Evolutionary conservation across 208 protist genomes (phyloP).

Genomic region (Crithidia mellificae): DNA sequence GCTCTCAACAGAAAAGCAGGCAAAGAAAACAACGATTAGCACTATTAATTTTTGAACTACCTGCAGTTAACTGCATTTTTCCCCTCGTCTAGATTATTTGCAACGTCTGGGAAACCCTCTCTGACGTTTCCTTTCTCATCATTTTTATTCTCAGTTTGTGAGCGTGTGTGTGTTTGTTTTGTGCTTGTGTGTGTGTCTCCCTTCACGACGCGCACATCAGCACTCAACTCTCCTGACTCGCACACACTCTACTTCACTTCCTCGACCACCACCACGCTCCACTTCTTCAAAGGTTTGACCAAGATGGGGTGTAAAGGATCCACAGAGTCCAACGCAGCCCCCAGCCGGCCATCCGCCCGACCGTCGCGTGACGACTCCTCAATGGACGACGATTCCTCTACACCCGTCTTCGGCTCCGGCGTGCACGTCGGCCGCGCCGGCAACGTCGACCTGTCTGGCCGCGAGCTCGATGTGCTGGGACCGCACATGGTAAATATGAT

Average conservation of each 20-base stretch:
- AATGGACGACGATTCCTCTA: conserved; percentile 19
- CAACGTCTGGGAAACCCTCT: too few relatives aligned
- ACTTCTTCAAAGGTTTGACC: conserved; percentile 3
- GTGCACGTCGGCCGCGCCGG: conserved; percentile 81
- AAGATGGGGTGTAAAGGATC: conserved; percentile 40
- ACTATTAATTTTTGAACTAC: too few relatives aligned
- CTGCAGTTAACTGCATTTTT: too few relatives aligned
- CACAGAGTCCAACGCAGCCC: not conserved
- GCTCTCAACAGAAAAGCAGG: too few relatives aligned
- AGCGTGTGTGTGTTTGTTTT: too few relatives aligned
- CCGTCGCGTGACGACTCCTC: conserved; percentile 24
- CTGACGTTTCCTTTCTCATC: too few relatives aligned
- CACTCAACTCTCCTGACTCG: too few relatives aligned
- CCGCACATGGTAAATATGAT: conserved; percentile 69
- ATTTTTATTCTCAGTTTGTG: too few relatives aligned
- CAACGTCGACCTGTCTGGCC: conserved; percentile 76
- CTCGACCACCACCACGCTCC: conserved; percentile 1
- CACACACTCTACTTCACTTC: not conserved
- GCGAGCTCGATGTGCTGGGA: conserved; percentile 65
- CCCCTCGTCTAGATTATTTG: too few relatives aligned
- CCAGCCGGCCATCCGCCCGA: not conserved
- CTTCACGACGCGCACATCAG: too few relatives aligned
- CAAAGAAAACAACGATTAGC: too few relatives aligned
- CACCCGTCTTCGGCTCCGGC: conserved; percentile 67
- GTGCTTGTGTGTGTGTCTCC: too few relatives aligned